Evolutionary conservation across 805 yeast species (phyloP), one percentile per base, ranked within the genome.

Genomic region (Wickerhamiella allomyrinae): DNA sequence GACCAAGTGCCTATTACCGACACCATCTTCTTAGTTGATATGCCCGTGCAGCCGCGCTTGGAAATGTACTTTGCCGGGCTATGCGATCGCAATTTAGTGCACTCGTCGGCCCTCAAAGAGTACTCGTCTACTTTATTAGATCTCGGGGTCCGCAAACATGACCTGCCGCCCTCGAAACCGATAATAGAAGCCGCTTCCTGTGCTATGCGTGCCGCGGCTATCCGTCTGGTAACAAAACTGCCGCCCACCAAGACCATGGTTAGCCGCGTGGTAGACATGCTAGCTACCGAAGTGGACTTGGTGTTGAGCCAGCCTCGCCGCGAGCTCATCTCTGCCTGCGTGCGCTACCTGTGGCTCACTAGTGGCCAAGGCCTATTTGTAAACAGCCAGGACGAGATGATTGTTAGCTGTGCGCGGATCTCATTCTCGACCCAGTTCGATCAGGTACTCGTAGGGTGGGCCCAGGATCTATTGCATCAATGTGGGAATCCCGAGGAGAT

Each of bases 31-130:
- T 27, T 17, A 9, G 17, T 27, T 13, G 17, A n/a, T n/a, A 27
- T 27, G 31, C 13, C 13, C 31, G 14, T 13, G 5, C 22, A 8
- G 24, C 40, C 46, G 7, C 29, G 41, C 3, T 20, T 44, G 9
- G 53, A 49, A 44, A 25, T 43, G 29, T 34, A 50, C 29, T 50
- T 50, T 22, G 34, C 42, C 14, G 53, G 53, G 3, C 21, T 47
- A 7, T 19, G 15, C 5, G 51, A 44, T 11, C 14, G 13, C n/a
- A 20, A 21, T 14, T n/a, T 13, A 9, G 14, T 49, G 7, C 45
- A 46, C 5, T 43, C 41, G 3, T 42, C 39, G 4, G 29, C 31
- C 25, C 14, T 46, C 2, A 20, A 9, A 5, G 7, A n/a, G 10
- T 34, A 34, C 27, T 24, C 35, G 5, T 2, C 9, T 5, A 13